Evolutionary conservation across 1,284 basidiomycete genomes (phyloP), one percentile per base, ranked within the genome.

Genomic region (Coniophora puteana): DNA sequence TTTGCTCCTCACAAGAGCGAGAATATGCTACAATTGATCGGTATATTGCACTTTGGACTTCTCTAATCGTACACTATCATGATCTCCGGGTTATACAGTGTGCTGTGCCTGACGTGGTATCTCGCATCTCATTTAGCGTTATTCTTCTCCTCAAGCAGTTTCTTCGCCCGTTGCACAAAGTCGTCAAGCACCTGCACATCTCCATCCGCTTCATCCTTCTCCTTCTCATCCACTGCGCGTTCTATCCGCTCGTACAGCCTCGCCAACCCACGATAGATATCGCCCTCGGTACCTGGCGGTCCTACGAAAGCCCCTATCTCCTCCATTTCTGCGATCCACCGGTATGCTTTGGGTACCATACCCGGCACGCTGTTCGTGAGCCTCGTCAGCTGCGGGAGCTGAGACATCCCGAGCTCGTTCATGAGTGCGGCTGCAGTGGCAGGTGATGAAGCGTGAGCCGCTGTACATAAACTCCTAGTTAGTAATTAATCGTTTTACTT

Each of bases 281-380:
- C 58, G 8, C 65, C 67, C 41, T 72, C 70, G 1, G 59, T 63
- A 3, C 61, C 67, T n/a, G n/a, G n/a, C n/a, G n/a, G n/a, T 8
- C 72, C 70, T 4, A 80, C 71, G 52, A 80, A 80, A 8, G 54
- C 62, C 1, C 69, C 67, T 34, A 83, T 78, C 54, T 81, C 80
- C 32, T 72, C 62, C 78, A 80, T 80, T 58, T 81, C 77, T 34
- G 68, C 71, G 5, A 73, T 68, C 70, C 71, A 82, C 38, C 78
- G 67, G 50, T 82, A 79, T 12, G 76, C 76, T 50, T 79, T 82
- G 14, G 71, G 74, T 22, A 78, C 54, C 76, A 78, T 78, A 10
- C 54, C 34, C 2, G 74, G 71, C 20, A 79, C 57, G 8, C 51
- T 45, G 30, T 51, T 53, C 3, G 61, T 58, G 29, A 76, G 57